Conservation (phyloP, 1,139 yeast genomes). For the Pichia sp. region DNA sequence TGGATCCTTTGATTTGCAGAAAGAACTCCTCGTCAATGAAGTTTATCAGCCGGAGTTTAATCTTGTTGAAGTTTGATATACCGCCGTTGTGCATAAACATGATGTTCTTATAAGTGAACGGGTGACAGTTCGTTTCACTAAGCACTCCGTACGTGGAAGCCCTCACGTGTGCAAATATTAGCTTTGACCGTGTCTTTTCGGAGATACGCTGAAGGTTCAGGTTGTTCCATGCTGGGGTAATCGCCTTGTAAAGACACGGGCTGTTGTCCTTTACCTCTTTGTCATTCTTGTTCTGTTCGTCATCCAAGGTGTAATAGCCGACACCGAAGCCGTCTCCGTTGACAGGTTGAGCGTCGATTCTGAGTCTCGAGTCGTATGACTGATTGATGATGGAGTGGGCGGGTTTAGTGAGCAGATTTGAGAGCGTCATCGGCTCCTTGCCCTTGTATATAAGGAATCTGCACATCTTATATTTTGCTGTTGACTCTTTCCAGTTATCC, state of each 20-base stretch:
- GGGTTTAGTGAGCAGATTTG: conserved; percentile 86
- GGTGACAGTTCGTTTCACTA: conserved; percentile 94
- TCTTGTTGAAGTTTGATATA: conserved; percentile 63
- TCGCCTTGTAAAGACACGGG: conserved; percentile 86
- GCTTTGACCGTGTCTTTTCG: conserved; percentile 74
- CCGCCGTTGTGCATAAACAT: conserved; percentile 99
- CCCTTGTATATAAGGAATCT: conserved; percentile 59
- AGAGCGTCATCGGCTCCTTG: conserved; percentile 75
- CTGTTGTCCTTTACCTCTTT: conserved; percentile 36
- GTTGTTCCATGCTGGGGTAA: conserved; percentile 98
- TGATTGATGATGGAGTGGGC: conserved; percentile 97
- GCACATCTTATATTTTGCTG: conserved; percentile 41
- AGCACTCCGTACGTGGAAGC: conserved; percentile 95
- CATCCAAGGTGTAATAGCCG: conserved; percentile 76
- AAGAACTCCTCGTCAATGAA: conserved; percentile 79
- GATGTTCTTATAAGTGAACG: conserved; percentile 77
- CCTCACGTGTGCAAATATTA: conserved; percentile 92
- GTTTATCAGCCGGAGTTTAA: conserved; percentile 68
- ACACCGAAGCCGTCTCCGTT: conserved; percentile 99
- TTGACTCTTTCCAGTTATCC: neutral
- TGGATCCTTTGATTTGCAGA: conserved; percentile 79
- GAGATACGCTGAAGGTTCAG: conserved; percentile 81
- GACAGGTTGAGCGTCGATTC: conserved; percentile 88
- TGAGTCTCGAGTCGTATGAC: conserved; percentile 82
- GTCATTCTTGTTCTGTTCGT: conserved; percentile 20